These are phyloP conservation scores for Microascus cirrosus DNA, from an alignment of 2,329 filamentous ascomycete species.

Conservation along the genomic window DNA sequence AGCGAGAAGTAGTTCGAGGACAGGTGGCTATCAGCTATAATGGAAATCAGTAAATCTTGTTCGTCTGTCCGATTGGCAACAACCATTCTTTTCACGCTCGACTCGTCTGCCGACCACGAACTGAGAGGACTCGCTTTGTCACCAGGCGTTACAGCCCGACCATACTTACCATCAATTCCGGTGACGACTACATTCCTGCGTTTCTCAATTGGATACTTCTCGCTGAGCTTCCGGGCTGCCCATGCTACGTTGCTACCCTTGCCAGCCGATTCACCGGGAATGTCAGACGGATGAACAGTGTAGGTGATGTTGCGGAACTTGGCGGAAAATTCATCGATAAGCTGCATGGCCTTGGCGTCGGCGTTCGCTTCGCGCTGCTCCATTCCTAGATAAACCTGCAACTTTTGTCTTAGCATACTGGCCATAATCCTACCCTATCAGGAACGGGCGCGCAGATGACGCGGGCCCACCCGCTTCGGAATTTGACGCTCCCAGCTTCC, in stretches of 20 bases:
- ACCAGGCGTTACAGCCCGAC: not conserved
- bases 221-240: slow-evolving; percentile 55
- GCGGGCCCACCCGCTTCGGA: not conserved
- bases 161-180: slow-evolving; percentile 56
- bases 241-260: slow-evolving; percentile 67
- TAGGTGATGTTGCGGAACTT: slow-evolving; percentile 57
- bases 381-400: slow-evolving; percentile 61
- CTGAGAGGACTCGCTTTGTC: not conserved
- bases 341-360: slow-evolving; percentile 47
- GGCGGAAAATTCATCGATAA: slow-evolving; percentile 52
- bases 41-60: not conserved
- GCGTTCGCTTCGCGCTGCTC: slow-evolving; percentile 54
- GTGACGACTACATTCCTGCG: slow-evolving; percentile 57
- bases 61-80: not conserved
- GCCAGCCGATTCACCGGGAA: slow-evolving; percentile 57
- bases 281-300: slow-evolving; percentile 54
- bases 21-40: slow-evolving; percentile 58
- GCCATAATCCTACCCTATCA: not conserved
- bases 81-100: not conserved
- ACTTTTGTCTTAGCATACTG: not conserved
- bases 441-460: not conserved
- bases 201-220: slow-evolving; percentile 40
- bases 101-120: not conserved
- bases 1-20: slow-evolving; percentile 56
- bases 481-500: no score